Percentiles rank a stretch among this genome's conserved stretches.
Evolutionary conservation across 2,329 filamentous ascomycete genomes (phyloP).

Genomic region (Paraphoma chrysanthemicola): DNA sequence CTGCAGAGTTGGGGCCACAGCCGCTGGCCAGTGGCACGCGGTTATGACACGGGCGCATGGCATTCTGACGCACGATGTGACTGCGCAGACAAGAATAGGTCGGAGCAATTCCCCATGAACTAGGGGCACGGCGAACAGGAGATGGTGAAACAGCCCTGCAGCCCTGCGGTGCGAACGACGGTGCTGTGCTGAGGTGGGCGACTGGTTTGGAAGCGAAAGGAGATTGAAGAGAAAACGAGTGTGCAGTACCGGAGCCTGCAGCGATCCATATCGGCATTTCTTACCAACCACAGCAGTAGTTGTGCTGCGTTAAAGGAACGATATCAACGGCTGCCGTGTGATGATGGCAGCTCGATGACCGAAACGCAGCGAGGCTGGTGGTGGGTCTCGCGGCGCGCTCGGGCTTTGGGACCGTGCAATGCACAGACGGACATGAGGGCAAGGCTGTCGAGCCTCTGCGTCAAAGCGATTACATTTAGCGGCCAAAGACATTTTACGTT

Average conservation of each 20-base stretch:
- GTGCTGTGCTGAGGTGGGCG: constrained; percentile 2
- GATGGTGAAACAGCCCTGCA: constrained; percentile 43
- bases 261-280: too few species aligned
- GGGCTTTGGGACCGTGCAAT: constrained; percentile 26
- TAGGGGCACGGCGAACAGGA: constrained; percentile 25
- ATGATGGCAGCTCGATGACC: constrained; percentile 18
- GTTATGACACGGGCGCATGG: constrained; percentile 30
- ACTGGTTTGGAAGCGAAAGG: background rate
- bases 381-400: constrained; percentile 37
- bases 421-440: constrained; percentile 49
- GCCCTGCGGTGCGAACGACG: constrained; percentile 20
- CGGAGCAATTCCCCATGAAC: constrained; percentile 23
- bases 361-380: constrained; percentile 35
- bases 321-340: constrained; percentile 1
- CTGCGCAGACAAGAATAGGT: constrained; percentile 41
- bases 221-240: background rate
- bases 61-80: constrained; percentile 38
- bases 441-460: constrained; percentile 28
- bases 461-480: background rate
- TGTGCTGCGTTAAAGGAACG: too few species aligned
- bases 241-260: background rate
- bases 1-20: constrained; percentile 37
- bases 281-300: too few species aligned
- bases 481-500: background rate
- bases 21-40: constrained; percentile 35